Evolutionary conservation across 306 rosid genomes (phyloP).

Genomic region (Sindora glabra): DNA sequence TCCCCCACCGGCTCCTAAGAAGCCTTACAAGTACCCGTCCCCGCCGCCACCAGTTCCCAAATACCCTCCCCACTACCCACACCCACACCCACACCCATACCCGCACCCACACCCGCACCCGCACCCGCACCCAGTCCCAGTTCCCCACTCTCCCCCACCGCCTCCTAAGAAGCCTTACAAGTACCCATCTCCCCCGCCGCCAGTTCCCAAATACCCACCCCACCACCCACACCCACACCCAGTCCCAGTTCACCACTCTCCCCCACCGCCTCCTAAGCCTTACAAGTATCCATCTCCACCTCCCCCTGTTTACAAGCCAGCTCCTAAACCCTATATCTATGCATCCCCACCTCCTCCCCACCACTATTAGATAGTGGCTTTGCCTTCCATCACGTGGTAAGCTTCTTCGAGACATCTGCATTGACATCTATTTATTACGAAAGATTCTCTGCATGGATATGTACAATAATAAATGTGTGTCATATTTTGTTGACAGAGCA

Average conservation of each 20-base stretch:
- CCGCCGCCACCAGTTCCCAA: conserved; percentile 26
- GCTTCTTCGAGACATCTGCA: neutral
- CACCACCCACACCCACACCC: neutral
- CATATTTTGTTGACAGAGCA: neutral
- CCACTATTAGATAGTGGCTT: conserved; percentile 37
- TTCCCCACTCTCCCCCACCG: conserved; percentile 29
- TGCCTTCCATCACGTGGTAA: conserved; percentile 27
- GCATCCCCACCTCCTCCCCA: conserved; percentile 85
- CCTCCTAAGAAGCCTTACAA: conserved; percentile 14
- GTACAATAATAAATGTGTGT: too few species aligned
- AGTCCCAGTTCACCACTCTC: too few species aligned
- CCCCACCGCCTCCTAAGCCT: conserved; percentile 8
- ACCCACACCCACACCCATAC: conserved; percentile 18
- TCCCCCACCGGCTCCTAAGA: neutral
- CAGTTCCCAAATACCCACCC: neutral
- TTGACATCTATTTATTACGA: neutral
- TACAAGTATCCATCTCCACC: neutral
- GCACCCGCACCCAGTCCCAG: too few species aligned
- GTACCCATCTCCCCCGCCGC: neutral
- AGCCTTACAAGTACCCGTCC: conserved; percentile 2
- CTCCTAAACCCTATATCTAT: conserved; percentile 65
- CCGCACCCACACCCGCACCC: too few species aligned
- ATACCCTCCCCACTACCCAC: neutral
- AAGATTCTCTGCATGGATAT: too few species aligned
- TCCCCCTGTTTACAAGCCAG: conserved; percentile 28